Base-by-base conservation (phyloP, 2,329 filamentous ascomycete genomes). In the Ophiocordyceps polyrhachis-furcata region DNA sequence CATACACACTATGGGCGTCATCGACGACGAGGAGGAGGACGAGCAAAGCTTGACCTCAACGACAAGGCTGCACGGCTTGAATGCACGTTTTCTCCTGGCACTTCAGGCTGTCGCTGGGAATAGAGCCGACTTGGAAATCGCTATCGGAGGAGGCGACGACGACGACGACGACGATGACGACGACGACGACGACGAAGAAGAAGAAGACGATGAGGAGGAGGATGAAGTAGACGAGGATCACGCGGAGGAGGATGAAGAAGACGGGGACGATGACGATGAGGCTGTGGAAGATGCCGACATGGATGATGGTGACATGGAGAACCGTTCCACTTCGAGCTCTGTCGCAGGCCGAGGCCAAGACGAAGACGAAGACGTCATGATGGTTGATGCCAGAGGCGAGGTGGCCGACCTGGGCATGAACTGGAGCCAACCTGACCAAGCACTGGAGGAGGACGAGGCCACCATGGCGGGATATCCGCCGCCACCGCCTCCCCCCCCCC, bases 401-500 rank as follows among this genome's bases (percentile, higher is more conserved):
- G 61, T 60, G 6, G 58, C 58, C 15, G 69, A 73, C 48, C 58
- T 66, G 15, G 65, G 64, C 43, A 64, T 73, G 47, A 69, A 70
- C 51, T 73, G 69, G 68, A 65, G 63, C 41, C 64, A 66, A 35
- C 63, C 65, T 28, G 80, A 83, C 28, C 77, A 83, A 50, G 77
- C 80, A 25, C 66, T 85, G 41, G 83, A 88, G 56, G 74, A 79
- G 45, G 76, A 81, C 50, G 83, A 91, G 59, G 81, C 83, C 28
- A 85, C 85, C 15, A 70, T 85, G 55, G 81, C 81, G 45, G 83
- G 81, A 19, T 85, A 88, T 41, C 71, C 74, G 4, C 74, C 79
- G 6, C 71, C 74, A 1, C 74, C 73, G 7, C 74, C 73, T 6
- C 74, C 76, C 1, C 81, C 81, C 7, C 78, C 78, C 21, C 74